Percentiles rank a stretch among this genome's conserved stretches.
Evolutionary conservation across 768 basidiomycete species (phyloP).

Genomic region (Xerocomellus chrysenteron): DNA sequence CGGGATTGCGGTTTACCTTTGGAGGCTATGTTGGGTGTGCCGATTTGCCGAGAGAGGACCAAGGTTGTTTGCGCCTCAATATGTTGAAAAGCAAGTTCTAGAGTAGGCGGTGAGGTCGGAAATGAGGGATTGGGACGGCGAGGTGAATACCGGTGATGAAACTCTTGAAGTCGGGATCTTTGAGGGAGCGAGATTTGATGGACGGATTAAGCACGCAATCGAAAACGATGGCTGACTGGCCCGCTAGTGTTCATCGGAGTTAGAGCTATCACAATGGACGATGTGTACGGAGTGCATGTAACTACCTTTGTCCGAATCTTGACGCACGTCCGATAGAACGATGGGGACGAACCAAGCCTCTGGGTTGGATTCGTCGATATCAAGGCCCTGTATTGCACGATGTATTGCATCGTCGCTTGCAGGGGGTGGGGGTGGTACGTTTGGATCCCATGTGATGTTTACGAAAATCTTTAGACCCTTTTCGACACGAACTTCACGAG

Average conservation of each 20-base stretch:
- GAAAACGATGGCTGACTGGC: slow-evolving; percentile 66
- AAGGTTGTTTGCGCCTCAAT: slow-evolving; percentile 61
- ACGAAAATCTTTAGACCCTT: slow-evolving; percentile 65
- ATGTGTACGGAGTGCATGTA: slow-evolving; percentile 5
- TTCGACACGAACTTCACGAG: slow-evolving; percentile 32
- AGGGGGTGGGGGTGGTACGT: slow-evolving; percentile 69
- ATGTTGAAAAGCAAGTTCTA: slow-evolving; percentile 68
- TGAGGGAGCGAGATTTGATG: slow-evolving; percentile 57
- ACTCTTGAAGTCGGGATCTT: slow-evolving; percentile 62
- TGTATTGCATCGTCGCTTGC: slow-evolving; percentile 56
- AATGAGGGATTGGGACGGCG: neutral
- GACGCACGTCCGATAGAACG: slow-evolving; percentile 60
- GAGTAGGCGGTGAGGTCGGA: slow-evolving; percentile 13
- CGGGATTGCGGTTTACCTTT: slow-evolving; percentile 70
- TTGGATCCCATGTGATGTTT: slow-evolving; percentile 68
- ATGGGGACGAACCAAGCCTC: slow-evolving; percentile 67
- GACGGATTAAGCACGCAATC: slow-evolving; percentile 67
- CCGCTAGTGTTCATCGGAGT: slow-evolving; percentile 46
- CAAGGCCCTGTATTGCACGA: slow-evolving; percentile 54
- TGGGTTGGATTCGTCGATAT: slow-evolving; percentile 38
- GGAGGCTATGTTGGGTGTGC: slow-evolving; percentile 71
- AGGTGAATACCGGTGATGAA: slow-evolving; percentile 60
- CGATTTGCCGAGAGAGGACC: slow-evolving; percentile 65
- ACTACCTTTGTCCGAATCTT: slow-evolving; percentile 70
- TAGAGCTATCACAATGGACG: slow-evolving; percentile 14